Evolutionary conservation across 2,329 filamentous ascomycete species (phyloP).

Genomic region (Colletotrichum neosansevieriae): DNA sequence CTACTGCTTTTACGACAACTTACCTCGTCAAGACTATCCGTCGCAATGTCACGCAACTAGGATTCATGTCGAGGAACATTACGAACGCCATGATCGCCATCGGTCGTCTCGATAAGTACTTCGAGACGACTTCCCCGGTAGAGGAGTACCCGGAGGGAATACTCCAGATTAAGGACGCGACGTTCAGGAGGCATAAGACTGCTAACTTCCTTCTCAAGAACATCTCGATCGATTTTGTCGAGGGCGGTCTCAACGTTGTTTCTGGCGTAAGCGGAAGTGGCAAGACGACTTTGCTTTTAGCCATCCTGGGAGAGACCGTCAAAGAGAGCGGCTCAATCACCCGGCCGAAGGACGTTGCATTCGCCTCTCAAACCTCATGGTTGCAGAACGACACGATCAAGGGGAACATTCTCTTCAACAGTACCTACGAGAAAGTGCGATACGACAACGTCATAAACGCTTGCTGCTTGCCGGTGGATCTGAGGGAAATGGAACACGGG

Average conservation of each 20-base stretch:
- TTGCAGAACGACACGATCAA: constrained; percentile 68
- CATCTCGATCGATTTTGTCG: constrained; percentile 63
- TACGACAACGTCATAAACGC: constrained; percentile 69
- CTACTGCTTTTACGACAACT: constrained; percentile 69
- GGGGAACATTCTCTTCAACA: constrained; percentile 68
- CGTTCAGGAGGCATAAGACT: constrained; percentile 62
- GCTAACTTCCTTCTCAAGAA: constrained; percentile 63
- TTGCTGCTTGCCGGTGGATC: constrained; percentile 64
- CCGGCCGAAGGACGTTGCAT: constrained; percentile 65
- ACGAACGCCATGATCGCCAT: constrained; percentile 62
- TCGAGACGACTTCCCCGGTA: constrained; percentile 62
- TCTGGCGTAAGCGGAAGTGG: constrained; percentile 67
- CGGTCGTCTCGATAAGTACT: constrained; percentile 66
- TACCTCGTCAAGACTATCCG: constrained; percentile 66
- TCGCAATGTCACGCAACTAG: constrained; percentile 63
- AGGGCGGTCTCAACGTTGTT: constrained; percentile 66
- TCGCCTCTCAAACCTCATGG: constrained; percentile 69
- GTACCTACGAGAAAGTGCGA: constrained; percentile 61
- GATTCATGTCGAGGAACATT: constrained; percentile 55
- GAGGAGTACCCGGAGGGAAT: constrained; percentile 62
- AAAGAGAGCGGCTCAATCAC: constrained; percentile 61
- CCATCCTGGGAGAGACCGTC: constrained; percentile 67
- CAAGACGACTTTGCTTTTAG: constrained; percentile 67
- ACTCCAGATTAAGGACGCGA: constrained; percentile 59
- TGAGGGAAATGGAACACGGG: constrained; percentile 62